Conservation (phyloP, 768 basidiomycete genomes). For the Leucocoprinus birnbaumii region DNA sequence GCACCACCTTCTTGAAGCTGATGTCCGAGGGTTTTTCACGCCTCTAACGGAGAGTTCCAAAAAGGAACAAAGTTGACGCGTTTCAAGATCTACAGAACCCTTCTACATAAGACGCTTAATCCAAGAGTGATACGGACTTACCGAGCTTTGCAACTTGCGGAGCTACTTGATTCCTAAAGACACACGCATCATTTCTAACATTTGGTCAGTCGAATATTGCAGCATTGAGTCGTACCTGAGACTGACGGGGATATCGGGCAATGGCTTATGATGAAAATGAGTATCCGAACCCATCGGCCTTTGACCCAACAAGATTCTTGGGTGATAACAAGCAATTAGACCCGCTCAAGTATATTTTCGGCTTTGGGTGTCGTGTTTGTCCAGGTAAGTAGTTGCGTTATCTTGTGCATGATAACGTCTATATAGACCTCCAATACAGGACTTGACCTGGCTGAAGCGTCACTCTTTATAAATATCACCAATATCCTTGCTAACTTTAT, state of each 20-base stretch:
- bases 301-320: slow-evolving; percentile 31
- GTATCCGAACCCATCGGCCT: slow-evolving; percentile 32
- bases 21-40: slow-evolving; percentile 69
- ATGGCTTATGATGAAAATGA: slow-evolving; percentile 33
- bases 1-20: slow-evolving; percentile 59
- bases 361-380: slow-evolving; percentile 31
- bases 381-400: slow-evolving; percentile 23
- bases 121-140: too few relatives aligned
- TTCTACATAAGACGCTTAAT: too few relatives aligned
- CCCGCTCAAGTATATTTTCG: slow-evolving; percentile 29
- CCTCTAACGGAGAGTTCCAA: slow-evolving; percentile 37
- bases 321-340: slow-evolving; percentile 27
- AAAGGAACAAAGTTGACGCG: slow-evolving; percentile 18
- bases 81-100: too few relatives aligned
- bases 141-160: too few relatives aligned
- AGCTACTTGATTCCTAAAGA: slow-evolving; percentile 32
- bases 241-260: slow-evolving; percentile 16
- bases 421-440: too few relatives aligned
- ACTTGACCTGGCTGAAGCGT: not conserved
- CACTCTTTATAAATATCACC: not conserved
- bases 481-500: not conserved
- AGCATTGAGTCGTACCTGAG: not conserved
- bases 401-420: too few relatives aligned
- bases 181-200: slow-evolving; percentile 25
- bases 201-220: slow-evolving; percentile 24